phyloP scores from a whole-genome alignment of 2,329 filamentous ascomycete genomes.

The Paracamarosporium sp. region DNA sequence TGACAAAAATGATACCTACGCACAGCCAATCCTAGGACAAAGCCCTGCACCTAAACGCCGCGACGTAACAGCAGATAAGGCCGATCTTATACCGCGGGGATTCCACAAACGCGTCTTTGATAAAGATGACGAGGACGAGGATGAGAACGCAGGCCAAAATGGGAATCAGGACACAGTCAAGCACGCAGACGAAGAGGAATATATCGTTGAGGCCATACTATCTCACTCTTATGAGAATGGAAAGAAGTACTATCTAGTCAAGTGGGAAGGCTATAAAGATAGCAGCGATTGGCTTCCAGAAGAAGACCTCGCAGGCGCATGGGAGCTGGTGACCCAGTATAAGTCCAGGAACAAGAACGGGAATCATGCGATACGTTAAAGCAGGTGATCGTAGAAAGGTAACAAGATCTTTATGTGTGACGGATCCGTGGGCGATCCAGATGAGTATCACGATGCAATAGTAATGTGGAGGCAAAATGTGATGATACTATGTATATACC shows the following conservation, averaged over 20 bases:
- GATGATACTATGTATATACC: not conserved
- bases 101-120: not conserved
- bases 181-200: constrained; percentile 26
- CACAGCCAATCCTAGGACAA: not conserved
- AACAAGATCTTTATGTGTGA: too few relatives aligned
- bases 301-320: constrained; percentile 32
- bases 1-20: constrained; percentile 1
- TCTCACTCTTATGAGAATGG: constrained; percentile 29
- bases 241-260: constrained; percentile 38
- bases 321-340: constrained; percentile 35
- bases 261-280: constrained; percentile 42
- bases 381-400: too few relatives aligned
- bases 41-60: not conserved
- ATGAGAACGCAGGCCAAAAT: constrained; percentile 14
- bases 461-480: not conserved
- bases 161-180: not conserved
- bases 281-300: constrained; percentile 38
- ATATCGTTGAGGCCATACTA: constrained; percentile 36
- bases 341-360: constrained; percentile 18
- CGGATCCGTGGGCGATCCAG: too few relatives aligned
- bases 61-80: not conserved
- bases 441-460: too few relatives aligned
- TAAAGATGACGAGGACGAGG: not conserved
- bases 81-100: not conserved
- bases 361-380: constrained; percentile 8